These are phyloP conservation scores for Incumbomyces lentus DNA, from an alignment of 2,329 filamentous ascomycete species.

Conservation along the genomic window DNA sequence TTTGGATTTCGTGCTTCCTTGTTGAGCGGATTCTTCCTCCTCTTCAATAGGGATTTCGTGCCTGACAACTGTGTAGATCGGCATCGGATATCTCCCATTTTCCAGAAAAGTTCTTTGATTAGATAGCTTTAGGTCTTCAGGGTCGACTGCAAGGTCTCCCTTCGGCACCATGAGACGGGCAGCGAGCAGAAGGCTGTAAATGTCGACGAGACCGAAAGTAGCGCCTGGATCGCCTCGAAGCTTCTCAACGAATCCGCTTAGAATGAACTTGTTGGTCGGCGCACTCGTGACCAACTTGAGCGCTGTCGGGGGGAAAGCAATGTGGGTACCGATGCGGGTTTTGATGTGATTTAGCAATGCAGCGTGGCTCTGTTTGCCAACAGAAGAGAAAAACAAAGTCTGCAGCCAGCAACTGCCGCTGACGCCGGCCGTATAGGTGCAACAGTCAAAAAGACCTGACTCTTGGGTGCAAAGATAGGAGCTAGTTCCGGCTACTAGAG, in stretches of 20 bases:
- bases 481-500: conserved; percentile 80
- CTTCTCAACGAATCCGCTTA: conserved; percentile 85
- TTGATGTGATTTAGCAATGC: conserved; percentile 77
- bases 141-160: conserved; percentile 67
- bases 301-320: conserved; percentile 81
- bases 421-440: conserved; percentile 90
- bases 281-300: conserved; percentile 72
- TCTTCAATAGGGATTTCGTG: conserved; percentile 73
- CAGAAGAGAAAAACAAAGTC: conserved; percentile 70
- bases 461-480: conserved; percentile 77
- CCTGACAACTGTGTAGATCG: conserved; percentile 89
- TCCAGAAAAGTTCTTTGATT: conserved; percentile 69
- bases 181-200: conserved; percentile 79
- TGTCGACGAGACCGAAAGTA: conserved; percentile 81
- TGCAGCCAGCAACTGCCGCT: conserved; percentile 96
- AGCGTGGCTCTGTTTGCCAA: conserved; percentile 57
- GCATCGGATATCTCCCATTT: conserved; percentile 71
- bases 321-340: conserved; percentile 71
- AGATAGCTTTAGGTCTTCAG: conserved; percentile 78
- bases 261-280: conserved; percentile 83
- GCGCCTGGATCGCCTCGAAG: conserved; percentile 70
- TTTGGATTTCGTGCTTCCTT: conserved; percentile 23
- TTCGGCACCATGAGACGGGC: conserved; percentile 77
- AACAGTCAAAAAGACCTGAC: conserved; percentile 82
- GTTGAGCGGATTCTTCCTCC: conserved; percentile 29